Base-by-base conservation (phyloP, 2,329 filamentous ascomycete species). In the Cladorrhinum sp. region DNA sequence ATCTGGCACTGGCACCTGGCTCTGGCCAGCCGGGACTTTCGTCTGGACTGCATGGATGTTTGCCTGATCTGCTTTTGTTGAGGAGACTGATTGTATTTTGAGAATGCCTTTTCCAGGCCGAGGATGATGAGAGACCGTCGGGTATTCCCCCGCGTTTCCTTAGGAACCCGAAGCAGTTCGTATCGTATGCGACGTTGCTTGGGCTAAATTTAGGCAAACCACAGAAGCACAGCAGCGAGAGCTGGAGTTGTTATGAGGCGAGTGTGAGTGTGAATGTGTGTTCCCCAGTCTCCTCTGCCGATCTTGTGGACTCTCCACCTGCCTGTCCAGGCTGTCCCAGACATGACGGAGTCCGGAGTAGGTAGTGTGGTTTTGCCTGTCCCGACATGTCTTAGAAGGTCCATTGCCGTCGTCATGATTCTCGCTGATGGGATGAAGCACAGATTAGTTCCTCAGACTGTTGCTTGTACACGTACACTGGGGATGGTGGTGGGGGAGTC, bases 181-280 rank as follows among this genome's bases (percentile, higher is more conserved):
- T 57, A 30, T 46, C 10, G 18, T 46, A 57, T 62, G 59, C 65
- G 63, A 67, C 64, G 66, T 64, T 67, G 64, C 63, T 63, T 56
- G 58, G 60, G 55, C 65, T 68, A 67, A 65, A 67, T 63, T 67
- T 68, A 67, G 64, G 62, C 57, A 28, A 56, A 56, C 42, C 42
- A 62, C 50, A 65, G 52, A 59, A 62, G 53, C 61, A 57, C 58
- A 62, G 42, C 60, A 63, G 55, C 52, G 26, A 54, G 49, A 58
- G 26, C 30, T 55, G 33, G 51, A 53, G 26, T 33, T 50, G 10
- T 42, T 36, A 36, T 30, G 42, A 39, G 50, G 28, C 42, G 53
- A 48, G 18, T 24, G 49, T 50, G 55, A 7, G 18, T 24, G 28
- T 21, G 16, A 26, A 21, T 36, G 23, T 5, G 21, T 51, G 12